phyloP scores from a whole-genome alignment of 495 filamentous ascomycete species.

The Podospora pseudocomata region DNA sequence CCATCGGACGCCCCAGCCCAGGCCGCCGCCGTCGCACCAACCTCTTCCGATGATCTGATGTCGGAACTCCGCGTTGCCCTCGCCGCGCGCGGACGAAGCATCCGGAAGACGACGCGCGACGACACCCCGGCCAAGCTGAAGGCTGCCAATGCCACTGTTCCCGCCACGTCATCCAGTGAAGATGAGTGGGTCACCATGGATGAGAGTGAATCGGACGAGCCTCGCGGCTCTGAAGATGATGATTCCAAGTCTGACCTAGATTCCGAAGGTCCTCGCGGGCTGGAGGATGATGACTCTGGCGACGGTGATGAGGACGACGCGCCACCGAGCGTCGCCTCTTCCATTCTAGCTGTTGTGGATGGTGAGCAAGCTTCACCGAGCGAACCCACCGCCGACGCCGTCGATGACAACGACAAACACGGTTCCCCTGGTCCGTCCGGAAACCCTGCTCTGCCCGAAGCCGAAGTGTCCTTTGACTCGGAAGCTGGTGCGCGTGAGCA shows the following conservation, averaged over 20 bases:
- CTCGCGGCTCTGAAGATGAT: background rate
- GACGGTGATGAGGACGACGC: background rate
- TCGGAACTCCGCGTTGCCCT: background rate
- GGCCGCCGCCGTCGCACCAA: background rate
- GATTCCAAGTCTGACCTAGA: background rate
- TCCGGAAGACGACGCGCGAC: background rate
- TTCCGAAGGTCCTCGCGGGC: background rate
- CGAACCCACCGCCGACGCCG: background rate
- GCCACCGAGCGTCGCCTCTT: background rate
- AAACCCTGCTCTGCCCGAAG: background rate
- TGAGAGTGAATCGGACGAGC: background rate
- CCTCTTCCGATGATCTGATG: background rate
- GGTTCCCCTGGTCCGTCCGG: background rate
- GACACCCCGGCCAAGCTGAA: background rate
- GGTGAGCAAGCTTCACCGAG: background rate
- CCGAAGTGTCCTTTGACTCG: background rate
- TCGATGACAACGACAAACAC: background rate
- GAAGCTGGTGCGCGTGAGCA: background rate
- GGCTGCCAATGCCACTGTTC: background rate
- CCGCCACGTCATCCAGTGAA: background rate
- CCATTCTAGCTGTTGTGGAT: background rate
- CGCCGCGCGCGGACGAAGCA: background rate
- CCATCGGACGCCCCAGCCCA: background rate
- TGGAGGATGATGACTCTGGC: background rate
- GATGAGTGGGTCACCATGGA: no score